A percentile compares a stretch with the other conserved stretches of the same genome.
These are phyloP conservation scores for Talaromyces sp. DNA, from an alignment of 2,329 filamentous ascomycete genomes.

Conservation along the genomic window DNA sequence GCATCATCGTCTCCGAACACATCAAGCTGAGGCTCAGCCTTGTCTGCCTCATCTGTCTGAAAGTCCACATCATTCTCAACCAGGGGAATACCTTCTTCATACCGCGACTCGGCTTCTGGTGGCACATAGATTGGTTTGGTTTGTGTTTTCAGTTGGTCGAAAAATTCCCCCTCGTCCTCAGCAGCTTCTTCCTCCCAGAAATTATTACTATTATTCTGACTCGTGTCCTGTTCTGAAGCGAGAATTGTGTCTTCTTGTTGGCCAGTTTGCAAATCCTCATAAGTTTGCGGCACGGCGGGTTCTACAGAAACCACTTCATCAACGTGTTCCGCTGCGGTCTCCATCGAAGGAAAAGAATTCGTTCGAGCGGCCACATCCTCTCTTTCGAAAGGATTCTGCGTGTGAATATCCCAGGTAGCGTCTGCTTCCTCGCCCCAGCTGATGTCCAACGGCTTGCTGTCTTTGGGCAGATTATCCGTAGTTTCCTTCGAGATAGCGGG, in stretches of 20 bases:
- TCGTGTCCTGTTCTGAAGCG: constrained; percentile 18
- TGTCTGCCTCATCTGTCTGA: constrained; percentile 26
- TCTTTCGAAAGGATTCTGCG: constrained; percentile 18
- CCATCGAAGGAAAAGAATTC: constrained; percentile 21
- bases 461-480: neutral
- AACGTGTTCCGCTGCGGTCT: neutral
- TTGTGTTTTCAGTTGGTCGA: constrained; percentile 49
- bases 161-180: constrained; percentile 58
- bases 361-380: constrained; percentile 18
- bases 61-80: constrained; percentile 39
- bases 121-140: constrained; percentile 38
- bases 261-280: neutral
- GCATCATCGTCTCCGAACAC: constrained; percentile 42
- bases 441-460: constrained; percentile 4
- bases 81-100: constrained; percentile 67
- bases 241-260: neutral
- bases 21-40: constrained; percentile 26
- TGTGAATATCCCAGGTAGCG: neutral
- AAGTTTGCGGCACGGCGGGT: neutral
- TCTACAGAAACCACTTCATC: neutral
- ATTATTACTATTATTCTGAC: constrained; percentile 21
- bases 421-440: constrained; percentile 13
- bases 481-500: neutral
- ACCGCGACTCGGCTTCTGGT: constrained; percentile 55
- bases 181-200: constrained; percentile 51